phyloP scores from a whole-genome alignment of 2,329 filamentous ascomycete genomes.

The Macroventuria anomochaeta region DNA sequence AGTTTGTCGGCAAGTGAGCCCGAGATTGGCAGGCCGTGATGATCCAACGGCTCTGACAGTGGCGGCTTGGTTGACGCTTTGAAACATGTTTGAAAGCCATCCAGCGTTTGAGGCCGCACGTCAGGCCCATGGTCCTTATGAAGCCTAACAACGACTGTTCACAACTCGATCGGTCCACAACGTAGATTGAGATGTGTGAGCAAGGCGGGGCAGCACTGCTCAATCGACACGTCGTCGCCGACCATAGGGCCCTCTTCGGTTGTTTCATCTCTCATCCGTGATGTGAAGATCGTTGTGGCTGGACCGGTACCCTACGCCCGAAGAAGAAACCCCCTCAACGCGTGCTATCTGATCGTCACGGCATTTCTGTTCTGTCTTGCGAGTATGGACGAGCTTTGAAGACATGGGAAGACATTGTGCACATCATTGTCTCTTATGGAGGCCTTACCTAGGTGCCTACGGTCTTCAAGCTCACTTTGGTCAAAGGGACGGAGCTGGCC shows the following conservation, averaged over 20 bases:
- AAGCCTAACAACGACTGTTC: conserved; percentile 20
- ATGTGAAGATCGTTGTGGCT: conserved; percentile 33
- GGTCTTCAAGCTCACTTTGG: conserved; percentile 10
- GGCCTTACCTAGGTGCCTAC: conserved; percentile 4
- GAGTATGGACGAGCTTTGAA: not conserved
- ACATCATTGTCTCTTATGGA: conserved; percentile 5
- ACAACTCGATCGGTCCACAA: conserved; percentile 17
- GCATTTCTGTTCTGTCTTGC: conserved; percentile 4
- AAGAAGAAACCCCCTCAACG: conserved; percentile 17
- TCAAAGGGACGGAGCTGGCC: conserved; percentile 9
- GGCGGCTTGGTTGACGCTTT: conserved; percentile 16
- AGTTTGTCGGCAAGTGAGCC: conserved; percentile 11
- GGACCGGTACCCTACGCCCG: conserved; percentile 27
- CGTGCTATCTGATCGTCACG: conserved; percentile 11
- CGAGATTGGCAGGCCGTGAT: conserved; percentile 19
- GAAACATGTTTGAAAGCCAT: conserved; percentile 22
- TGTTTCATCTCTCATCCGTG: conserved; percentile 34
- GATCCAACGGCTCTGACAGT: conserved; percentile 19
- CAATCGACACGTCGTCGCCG: conserved; percentile 22
- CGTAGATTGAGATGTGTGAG: conserved; percentile 22
- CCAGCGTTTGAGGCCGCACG: conserved; percentile 19
- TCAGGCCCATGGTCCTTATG: conserved; percentile 8
- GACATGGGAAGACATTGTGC: not conserved
- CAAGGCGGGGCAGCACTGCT: conserved; percentile 27
- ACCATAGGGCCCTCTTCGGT: conserved; percentile 28